phyloP scores from a whole-genome alignment of 306 rosid genomes.

The Begonia fuchsioides region DNA sequence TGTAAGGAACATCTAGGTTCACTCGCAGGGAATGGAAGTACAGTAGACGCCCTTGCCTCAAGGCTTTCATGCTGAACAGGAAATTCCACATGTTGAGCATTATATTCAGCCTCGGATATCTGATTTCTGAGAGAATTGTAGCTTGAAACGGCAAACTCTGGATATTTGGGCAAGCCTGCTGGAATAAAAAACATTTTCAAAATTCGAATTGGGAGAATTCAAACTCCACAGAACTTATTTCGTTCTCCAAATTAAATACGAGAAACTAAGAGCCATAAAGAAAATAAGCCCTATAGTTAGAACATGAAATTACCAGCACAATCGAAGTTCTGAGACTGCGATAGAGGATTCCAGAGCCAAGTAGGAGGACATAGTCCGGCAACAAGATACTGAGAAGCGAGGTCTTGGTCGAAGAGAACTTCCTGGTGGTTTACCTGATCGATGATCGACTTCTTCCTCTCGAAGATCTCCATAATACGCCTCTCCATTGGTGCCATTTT shows the following conservation, averaged over 20 bases:
- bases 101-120: neutral
- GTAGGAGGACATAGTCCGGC: constrained; percentile 71
- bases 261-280: too few species aligned
- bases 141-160: constrained; percentile 19
- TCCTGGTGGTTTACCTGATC: constrained; percentile 57
- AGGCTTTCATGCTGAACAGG: constrained; percentile 11
- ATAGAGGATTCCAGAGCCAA: constrained; percentile 38
- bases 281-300: neutral
- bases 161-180: constrained; percentile 23
- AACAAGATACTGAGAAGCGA: constrained; percentile 57
- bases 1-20: constrained; percentile 25
- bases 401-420: constrained; percentile 57
- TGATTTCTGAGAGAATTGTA: constrained; percentile 3
- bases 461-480: constrained; percentile 59
- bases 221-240: too few species aligned
- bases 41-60: constrained; percentile 13
- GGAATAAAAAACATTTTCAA: constrained; percentile 27
- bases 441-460: constrained; percentile 46
- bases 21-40: constrained; percentile 25
- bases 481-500: constrained; percentile 54
- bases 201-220: constrained; percentile 17
- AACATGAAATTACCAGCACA: constrained; percentile 22
- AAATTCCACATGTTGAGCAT: constrained; percentile 4
- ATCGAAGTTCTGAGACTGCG: constrained; percentile 22
- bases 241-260: too few species aligned